Evolutionary conservation across 371 early-diverging fungal genomes (phyloP), one percentile per base, ranked within the genome.

Genomic region (Choanephora cucurbitarum): DNA sequence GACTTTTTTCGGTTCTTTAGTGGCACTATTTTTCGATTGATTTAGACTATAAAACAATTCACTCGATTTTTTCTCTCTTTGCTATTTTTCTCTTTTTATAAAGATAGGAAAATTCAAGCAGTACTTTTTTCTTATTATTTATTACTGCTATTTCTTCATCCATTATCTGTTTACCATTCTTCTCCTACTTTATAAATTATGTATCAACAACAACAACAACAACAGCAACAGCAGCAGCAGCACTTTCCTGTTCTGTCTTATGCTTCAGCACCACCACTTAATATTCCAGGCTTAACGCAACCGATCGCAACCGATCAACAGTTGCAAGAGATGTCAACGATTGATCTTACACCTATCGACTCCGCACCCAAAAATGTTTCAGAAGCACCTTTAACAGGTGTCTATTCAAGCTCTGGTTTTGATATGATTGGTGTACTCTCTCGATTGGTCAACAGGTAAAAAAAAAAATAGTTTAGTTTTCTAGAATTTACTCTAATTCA

Each of bases 381-480:
- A 10, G 50, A 53, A 4, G 62, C 62, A 1, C 65, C 65, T 31
- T 55, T 72, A 13, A 64, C 72, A 2, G 76, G 79, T 43, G 60
- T 75, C 44, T 80, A 80, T 33, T 72, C 80, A 3, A 71, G 61
- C 45, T 66, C 81, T 11, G 88, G 88, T 5, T 86, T 85, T 59
- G 86, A 88, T 57, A 67, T 88, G 53, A 57, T 88, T 3, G 74
- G 73, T 10, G 69, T 84, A 2, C 58, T 88, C 14, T 72, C 81
- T 4, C 52, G 77, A 6, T 66, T 86, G 9, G 81, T 75, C 44
- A 75, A 75, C 44, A 72, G 75, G 75, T 74, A 43, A 46, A 22
- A 5, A 18, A 14, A 41, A 42, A 21, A 28, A 28, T 28, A 48
- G 1, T 19, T 5, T 28, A 48, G 1, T 19, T 5, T 42, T 54